Conservation (phyloP, 202 grass and related monocot species). For the Carex arenaria region DNA sequence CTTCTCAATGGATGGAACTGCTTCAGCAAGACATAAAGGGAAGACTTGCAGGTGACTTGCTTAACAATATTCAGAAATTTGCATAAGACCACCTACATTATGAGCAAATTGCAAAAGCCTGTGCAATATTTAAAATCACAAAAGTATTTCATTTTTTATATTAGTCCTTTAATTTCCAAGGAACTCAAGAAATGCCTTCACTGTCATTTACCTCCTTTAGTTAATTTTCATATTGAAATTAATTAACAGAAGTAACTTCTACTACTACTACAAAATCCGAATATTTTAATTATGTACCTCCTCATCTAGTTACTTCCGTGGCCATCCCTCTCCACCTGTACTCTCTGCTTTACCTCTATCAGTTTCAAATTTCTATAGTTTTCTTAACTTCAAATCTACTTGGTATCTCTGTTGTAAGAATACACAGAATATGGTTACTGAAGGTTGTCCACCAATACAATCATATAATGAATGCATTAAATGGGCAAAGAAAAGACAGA, state of each 20-base stretch:
- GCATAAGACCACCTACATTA: not conserved
- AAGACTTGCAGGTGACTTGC: conserved; percentile 72
- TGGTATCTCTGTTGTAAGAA: not conserved
- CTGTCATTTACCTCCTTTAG: not conserved
- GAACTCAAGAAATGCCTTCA: not conserved
- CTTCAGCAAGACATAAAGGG: conserved; percentile 92
- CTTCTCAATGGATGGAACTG: conserved; percentile 90
- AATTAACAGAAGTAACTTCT: not conserved
- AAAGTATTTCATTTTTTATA: not conserved
- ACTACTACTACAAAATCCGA: not conserved
- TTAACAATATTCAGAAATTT: not conserved
- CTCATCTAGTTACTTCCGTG: not conserved
- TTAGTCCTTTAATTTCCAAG: not conserved
- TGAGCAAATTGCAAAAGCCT: not conserved
- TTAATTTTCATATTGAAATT: not conserved
- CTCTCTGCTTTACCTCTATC: not conserved
- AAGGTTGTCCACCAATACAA: not conserved
- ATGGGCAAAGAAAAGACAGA: not conserved
- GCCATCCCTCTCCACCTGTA: not conserved
- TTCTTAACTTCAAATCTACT: not conserved
- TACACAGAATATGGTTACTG: not conserved
- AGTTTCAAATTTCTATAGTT: not conserved
- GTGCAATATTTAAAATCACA: not conserved
- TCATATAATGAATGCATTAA: not conserved
- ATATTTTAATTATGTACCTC: not conserved